Conservation (phyloP, 345 rosid species). For the Adansonia digitata region DNA sequence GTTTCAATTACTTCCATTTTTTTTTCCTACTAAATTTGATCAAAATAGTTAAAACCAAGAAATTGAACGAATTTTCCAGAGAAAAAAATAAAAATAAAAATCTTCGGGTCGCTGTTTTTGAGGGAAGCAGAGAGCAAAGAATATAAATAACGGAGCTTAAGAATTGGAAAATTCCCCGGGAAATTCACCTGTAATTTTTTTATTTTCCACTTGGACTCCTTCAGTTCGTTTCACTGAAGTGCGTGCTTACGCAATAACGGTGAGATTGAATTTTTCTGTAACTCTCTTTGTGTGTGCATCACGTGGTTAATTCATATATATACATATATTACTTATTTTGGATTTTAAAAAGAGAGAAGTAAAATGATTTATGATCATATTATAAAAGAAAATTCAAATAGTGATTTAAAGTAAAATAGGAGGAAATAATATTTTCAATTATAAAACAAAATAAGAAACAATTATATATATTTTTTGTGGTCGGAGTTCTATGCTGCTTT, state of each 20-base stretch:
- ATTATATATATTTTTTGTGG: too few species aligned
- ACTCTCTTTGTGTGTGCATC: background rate
- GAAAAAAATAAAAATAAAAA: background rate
- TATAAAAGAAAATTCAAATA: too few species aligned
- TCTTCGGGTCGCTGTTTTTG: background rate
- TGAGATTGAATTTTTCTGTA: background rate
- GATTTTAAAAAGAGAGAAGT: too few species aligned
- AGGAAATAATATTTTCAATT: too few species aligned
- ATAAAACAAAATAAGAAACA: too few species aligned
- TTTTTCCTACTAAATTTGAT: background rate
- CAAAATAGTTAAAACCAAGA: background rate
- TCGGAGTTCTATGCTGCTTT: too few species aligned
- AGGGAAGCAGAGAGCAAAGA: background rate
- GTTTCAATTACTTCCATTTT: conserved; percentile 43
- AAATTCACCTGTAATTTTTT: background rate
- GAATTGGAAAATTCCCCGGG: background rate
- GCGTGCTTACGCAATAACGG: background rate
- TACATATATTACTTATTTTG: background rate
- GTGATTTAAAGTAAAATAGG: too few species aligned
- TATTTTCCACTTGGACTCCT: background rate
- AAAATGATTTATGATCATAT: too few species aligned
- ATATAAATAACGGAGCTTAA: background rate
- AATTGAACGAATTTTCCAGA: background rate
- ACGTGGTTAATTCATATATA: background rate
- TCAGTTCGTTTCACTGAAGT: background rate